Percentiles rank a stretch among this genome's conserved stretches.
Conservation (phyloP, 2,329 filamentous ascomycete genomes). For the Aspergillus fumigatiaffinis region DNA sequence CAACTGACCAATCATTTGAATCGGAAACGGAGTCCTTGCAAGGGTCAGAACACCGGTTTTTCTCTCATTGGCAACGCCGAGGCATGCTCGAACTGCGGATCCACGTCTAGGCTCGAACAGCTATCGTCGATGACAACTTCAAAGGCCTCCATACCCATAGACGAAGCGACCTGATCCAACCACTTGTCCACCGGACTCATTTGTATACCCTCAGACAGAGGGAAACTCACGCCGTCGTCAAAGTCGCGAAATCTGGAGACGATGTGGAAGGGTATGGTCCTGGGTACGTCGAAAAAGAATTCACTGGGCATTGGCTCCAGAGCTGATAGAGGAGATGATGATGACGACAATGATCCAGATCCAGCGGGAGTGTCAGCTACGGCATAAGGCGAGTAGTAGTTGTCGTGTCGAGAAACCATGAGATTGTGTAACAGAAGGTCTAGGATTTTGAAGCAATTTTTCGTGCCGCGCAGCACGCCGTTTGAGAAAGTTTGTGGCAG, state of each 20-base stretch:
- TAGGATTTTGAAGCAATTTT: conserved; percentile 14
- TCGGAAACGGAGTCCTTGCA: neutral
- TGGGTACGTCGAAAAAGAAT: neutral
- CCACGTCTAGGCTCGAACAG: neutral
- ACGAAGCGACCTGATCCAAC: conserved; percentile 21
- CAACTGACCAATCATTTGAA: neutral
- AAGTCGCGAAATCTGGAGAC: conserved; percentile 8
- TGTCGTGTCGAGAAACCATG: neutral
- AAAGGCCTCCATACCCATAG: conserved; percentile 20
- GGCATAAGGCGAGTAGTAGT: too few relatives aligned
- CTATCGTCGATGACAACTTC: conserved; percentile 8
- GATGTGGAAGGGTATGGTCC: conserved; percentile 11
- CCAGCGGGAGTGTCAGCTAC: neutral
- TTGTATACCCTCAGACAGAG: neutral
- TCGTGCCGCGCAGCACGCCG: conserved; percentile 17
- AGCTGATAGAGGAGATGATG: neutral
- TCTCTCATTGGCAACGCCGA: neutral
- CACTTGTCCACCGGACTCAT: conserved; percentile 14
- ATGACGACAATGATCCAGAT: neutral
- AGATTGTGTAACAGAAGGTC: conserved; percentile 14
- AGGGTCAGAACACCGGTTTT: neutral
- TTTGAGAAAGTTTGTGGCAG: conserved; percentile 22
- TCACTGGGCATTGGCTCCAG: neutral
- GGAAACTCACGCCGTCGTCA: neutral
- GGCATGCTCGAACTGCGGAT: neutral